Base-by-base conservation (phyloP, 2,329 filamentous ascomycete species). In the Canariomyces notabilis region DNA sequence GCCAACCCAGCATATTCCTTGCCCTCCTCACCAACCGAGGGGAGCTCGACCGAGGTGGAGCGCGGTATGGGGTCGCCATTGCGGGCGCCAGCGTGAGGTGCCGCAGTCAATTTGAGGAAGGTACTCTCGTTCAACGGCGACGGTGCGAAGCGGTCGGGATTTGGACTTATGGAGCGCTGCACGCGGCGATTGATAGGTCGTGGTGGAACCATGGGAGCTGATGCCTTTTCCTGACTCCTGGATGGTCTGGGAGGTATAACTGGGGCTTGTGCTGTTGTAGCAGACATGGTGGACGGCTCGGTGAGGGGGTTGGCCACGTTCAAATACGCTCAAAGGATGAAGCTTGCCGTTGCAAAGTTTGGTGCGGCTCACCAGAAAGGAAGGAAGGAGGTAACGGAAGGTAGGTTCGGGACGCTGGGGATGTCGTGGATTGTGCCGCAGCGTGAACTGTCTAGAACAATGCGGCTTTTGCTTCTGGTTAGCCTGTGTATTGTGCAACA, bases 11-110 rank as follows among this genome's bases (percentile, higher is more conserved):
- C 87, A 68, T 96, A 96, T 69, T 96, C 91, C 56, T 76, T 81
- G 52, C 91, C 91, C 69, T 96, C 91, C 63, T 96, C 83, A 48
- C 91, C 91, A 45, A 95, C 76, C 1, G 86, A 86, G 14, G 91
- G 91, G 62, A 96, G 77, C 26, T 80, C 79, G 46, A 95, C 87
- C 61, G 87, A 94, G 39, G 81, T 79, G 29, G 86, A 80, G 41
- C 88, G 85, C 34, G 76, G 68, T 53, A 75, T 64, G 32, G 68
- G 66, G 35, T 76, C 70, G 41, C 61, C 64, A 54, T 64, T 60
- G 53, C 60, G 67, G 53, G 57, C 67, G 59, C 63, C 62, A 40
- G 64, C 59, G 34, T 57, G 58, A 42, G 57, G 62, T 49, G 64
- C 57, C 53, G 62, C 68, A 56, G 65, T 62, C 57, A 70, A 69